Conservation (phyloP, 2,329 filamentous ascomycete genomes). For the Calonectria hawksworthii region DNA sequence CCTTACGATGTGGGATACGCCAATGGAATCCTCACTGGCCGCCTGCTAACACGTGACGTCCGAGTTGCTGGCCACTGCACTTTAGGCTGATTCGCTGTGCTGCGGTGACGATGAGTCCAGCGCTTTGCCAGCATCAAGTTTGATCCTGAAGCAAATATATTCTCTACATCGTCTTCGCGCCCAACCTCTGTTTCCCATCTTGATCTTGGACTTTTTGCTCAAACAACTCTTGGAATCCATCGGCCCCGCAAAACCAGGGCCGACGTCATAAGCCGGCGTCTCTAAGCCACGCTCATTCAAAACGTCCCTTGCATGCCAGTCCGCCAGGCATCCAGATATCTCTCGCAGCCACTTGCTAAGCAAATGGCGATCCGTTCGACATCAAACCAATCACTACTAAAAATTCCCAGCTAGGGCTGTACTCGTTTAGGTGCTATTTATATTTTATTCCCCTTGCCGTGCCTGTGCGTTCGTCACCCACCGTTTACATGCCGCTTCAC, state of each 20-base stretch:
- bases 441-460: neutral
- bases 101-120: neutral
- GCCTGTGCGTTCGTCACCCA: neutral
- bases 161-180: neutral
- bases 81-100: neutral
- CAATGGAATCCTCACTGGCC: conserved; percentile 18
- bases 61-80: neutral
- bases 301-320: conserved; percentile 5
- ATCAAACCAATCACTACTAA: neutral
- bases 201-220: neutral
- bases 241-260: neutral
- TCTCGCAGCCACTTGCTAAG: neutral
- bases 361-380: neutral
- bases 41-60: conserved; percentile 37
- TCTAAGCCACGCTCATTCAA: conserved; percentile 18
- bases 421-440: neutral
- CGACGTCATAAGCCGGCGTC: conserved; percentile 6
- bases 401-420: neutral
- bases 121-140: neutral
- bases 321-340: conserved; percentile 17
- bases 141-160: neutral
- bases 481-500: neutral
- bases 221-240: neutral
- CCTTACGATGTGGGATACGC: conserved; percentile 33
- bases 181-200: neutral